Conservation (phyloP, 179 eudicot genomes). For the Monotropa hypopitys region DNA sequence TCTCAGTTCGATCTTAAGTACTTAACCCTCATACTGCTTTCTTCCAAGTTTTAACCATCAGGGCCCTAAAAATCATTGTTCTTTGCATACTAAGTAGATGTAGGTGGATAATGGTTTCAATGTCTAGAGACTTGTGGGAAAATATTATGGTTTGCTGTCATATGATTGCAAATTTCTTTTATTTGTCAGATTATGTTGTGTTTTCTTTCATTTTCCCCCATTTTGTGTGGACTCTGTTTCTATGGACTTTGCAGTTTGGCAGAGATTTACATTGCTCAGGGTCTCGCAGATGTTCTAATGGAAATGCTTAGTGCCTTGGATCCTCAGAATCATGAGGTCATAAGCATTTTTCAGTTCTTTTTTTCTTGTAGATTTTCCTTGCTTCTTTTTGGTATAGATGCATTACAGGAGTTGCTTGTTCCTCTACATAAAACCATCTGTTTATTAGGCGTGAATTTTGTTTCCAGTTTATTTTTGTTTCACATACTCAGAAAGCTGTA, state of each 20-base stretch:
- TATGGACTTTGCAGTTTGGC: constrained; percentile 35
- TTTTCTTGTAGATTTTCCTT: not conserved
- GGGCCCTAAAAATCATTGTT: not conserved
- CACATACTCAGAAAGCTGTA: not conserved
- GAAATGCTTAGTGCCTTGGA: constrained; percentile 82
- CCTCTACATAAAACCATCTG: not conserved
- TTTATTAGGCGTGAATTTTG: not conserved
- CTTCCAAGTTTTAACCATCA: not conserved
- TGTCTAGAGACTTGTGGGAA: not conserved
- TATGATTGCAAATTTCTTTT: not conserved
- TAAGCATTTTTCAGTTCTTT: not conserved
- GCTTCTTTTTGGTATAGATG: not conserved
- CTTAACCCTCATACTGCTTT: not conserved
- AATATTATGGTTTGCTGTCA: not conserved
- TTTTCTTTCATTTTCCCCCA: not conserved
- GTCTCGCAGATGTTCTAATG: constrained; percentile 67
- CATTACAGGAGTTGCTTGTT: not conserved
- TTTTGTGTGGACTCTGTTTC: not conserved
- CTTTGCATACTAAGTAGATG: not conserved
- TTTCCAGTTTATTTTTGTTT: not conserved
- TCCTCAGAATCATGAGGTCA: constrained; percentile 64
- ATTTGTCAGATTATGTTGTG: not conserved
- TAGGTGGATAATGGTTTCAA: not conserved
- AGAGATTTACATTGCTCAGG: constrained; percentile 81
- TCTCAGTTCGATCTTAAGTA: not conserved